These are phyloP conservation scores for Paxillus rubicundulus DNA, from an alignment of 768 basidiomycete genomes.

Conservation along the genomic window DNA sequence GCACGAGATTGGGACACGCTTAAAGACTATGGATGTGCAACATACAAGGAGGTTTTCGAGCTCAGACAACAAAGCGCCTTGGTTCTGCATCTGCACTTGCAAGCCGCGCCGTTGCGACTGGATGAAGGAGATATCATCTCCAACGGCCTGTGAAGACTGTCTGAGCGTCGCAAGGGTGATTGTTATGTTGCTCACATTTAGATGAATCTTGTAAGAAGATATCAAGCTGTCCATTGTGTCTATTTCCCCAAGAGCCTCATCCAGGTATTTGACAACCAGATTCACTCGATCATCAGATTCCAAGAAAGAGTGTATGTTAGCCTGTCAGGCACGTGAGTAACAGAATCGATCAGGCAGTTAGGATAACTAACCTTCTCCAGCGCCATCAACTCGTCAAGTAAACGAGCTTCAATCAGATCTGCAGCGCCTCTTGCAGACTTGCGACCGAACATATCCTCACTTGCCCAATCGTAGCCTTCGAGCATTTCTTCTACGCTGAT, in stretches of 20 bases:
- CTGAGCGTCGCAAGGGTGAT: conserved; percentile 7
- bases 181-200: conserved; percentile 63
- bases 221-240: conserved; percentile 88
- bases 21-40: background rate
- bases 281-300: conserved; percentile 92
- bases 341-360: background rate
- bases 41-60: conserved; percentile 83
- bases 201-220: conserved; percentile 92
- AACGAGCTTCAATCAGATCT: conserved; percentile 87
- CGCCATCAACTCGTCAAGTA: conserved; percentile 88
- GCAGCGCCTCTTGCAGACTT: conserved; percentile 70
- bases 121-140: conserved; percentile 93
- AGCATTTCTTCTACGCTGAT: conserved; percentile 97
- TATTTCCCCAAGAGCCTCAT: conserved; percentile 84
- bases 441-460: conserved; percentile 68
- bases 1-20: background rate
- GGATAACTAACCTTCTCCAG: conserved; percentile 73
- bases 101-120: conserved; percentile 95
- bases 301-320: conserved; percentile 95
- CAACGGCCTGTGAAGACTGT: conserved; percentile 64
- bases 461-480: conserved; percentile 97
- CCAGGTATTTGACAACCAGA: conserved; percentile 82
- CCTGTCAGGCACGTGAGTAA: conserved; percentile 37
- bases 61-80: conserved; percentile 78
- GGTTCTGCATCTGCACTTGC: conserved; percentile 97